Conservation (phyloP, 2,329 filamentous ascomycete species). For the Exophiala alcalophila region DNA sequence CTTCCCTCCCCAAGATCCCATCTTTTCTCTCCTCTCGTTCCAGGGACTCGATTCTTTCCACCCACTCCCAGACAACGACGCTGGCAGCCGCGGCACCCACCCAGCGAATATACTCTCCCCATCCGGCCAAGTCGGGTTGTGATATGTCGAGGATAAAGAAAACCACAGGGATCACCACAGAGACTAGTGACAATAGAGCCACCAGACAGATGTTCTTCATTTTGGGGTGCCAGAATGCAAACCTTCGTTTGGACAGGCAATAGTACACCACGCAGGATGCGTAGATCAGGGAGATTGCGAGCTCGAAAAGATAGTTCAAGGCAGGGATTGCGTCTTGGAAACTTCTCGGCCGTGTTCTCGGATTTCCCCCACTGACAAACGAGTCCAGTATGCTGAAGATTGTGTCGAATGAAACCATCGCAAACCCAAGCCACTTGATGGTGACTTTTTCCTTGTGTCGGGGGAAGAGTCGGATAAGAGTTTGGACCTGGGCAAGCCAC, state of each 20-base stretch:
- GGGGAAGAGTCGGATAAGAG: constrained; percentile 89
- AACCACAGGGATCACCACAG: constrained; percentile 84
- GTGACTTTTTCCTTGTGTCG: constrained; percentile 96
- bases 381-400: constrained; percentile 90
- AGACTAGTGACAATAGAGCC: constrained; percentile 71
- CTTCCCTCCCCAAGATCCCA: constrained; percentile 82
- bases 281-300: constrained; percentile 81
- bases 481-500: constrained; percentile 97
- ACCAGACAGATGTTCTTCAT: constrained; percentile 88
- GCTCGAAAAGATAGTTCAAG: constrained; percentile 83
- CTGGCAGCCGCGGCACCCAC: constrained; percentile 92
- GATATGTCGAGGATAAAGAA: constrained; percentile 92
- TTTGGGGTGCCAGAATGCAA: constrained; percentile 83
- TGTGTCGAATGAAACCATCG: constrained; percentile 83
- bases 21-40: constrained; percentile 93
- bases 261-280: constrained; percentile 95
- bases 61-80: constrained; percentile 98
- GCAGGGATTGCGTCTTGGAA: constrained; percentile 91
- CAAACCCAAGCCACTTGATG: constrained; percentile 98
- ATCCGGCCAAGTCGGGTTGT: constrained; percentile 78
- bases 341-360: constrained; percentile 62
- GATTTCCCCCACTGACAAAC: constrained; percentile 63
- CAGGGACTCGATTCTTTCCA: constrained; percentile 86
- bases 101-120: constrained; percentile 95
- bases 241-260: constrained; percentile 83